Evolutionary conservation across 164 flowering plant species (phyloP), one percentile per base, ranked within the genome.

Genomic region (Brasenia schreberi): DNA sequence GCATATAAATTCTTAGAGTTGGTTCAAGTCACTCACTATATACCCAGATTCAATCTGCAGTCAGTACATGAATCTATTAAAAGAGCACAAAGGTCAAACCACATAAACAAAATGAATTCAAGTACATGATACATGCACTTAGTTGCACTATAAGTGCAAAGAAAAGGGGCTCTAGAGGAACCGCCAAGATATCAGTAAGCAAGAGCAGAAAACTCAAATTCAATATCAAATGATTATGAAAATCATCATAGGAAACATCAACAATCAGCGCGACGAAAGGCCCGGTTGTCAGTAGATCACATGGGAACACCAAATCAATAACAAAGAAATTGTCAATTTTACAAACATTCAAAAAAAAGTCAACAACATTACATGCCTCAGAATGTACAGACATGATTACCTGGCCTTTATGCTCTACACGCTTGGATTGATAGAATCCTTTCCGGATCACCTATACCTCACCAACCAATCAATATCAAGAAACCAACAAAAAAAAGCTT

Each of bases 351-450:
- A 19, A 14, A 16, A 19, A 18, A 9, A 49, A 63, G 6, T 12
- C 53, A 49, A 49, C 9, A 7, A 49, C 12, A 7, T 49, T 49
- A 49, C 12, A 12, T 49, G 14, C 53, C 53, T 6, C 63, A 58
- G 18, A 61, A 18, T 19, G 27, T 17, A 61, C 27, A 2, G 9
- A 61, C 12, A 7, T 61, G n/a, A n/a, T 68, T 53, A 92, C 97
- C 89, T 64, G 80, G 73, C 98, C 96, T 78, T 93, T 93, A 63
- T 87, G 94, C 79, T 90, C 97, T 64, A 93, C 85, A 68, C 79
- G 70, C 81, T 93, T 90, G 65, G 81, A 83, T 78, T 73, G 71
- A 66, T 87, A 80, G 70, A 93, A 93, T 12, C 94, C 97, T 39
- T 71, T 67, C 2, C 88, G 85, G 70, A 93, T 93, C 18, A 87